Evolutionary conservation across 2,329 filamentous ascomycete genomes (phyloP).

Genomic region (Colletotrichum kahawae): DNA sequence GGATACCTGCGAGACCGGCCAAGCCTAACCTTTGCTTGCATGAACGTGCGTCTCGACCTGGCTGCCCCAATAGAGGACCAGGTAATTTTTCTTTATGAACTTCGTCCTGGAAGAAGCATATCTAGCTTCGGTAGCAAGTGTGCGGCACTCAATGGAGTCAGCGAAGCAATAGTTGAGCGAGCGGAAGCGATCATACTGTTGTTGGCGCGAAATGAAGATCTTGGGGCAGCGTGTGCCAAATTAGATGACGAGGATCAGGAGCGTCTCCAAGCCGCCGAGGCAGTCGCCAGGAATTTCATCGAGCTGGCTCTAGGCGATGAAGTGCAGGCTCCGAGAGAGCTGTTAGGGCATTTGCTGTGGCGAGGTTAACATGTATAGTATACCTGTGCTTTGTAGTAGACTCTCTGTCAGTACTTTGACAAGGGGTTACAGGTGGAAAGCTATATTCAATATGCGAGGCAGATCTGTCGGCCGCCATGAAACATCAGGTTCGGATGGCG

Average conservation of each 20-base stretch:
- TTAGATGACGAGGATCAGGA: conserved; percentile 67
- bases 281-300: conserved; percentile 63
- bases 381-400: not conserved
- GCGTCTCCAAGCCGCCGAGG: conserved; percentile 72
- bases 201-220: conserved; percentile 74
- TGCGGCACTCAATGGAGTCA: conserved; percentile 85
- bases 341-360: not conserved
- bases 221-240: conserved; percentile 73
- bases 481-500: not conserved
- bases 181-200: conserved; percentile 76
- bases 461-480: not conserved
- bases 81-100: conserved; percentile 76
- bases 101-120: conserved; percentile 69
- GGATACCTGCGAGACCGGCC: conserved; percentile 57
- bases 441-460: not conserved
- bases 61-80: conserved; percentile 62
- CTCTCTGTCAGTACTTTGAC: not conserved
- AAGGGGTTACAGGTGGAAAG: not conserved
- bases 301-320: not conserved
- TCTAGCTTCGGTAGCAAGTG: conserved; percentile 88
- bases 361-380: not conserved
- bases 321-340: not conserved
- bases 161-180: conserved; percentile 71
- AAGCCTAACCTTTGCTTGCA: conserved; percentile 67
- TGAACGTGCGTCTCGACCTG: conserved; percentile 70